Evolutionary conservation across 805 yeast species (phyloP), one percentile per base, ranked within the genome.

Genomic region (Candida saitoana): DNA sequence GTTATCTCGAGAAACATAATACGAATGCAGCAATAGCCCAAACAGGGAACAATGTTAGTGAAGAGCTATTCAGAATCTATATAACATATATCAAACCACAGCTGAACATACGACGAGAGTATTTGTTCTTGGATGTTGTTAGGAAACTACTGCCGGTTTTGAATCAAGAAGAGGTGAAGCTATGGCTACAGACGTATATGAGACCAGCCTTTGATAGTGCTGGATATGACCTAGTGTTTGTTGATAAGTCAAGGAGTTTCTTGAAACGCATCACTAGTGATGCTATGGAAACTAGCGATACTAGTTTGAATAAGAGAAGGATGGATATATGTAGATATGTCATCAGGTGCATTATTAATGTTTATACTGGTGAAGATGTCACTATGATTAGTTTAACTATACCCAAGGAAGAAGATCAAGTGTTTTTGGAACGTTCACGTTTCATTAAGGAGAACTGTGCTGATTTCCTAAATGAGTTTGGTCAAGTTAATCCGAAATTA

Each of bases 131-230:
- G 18, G 67, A 65, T 36, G 52, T 70, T 1, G 58, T 74, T n/a
- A 52, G 49, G 2, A 54, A 54, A 22, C 47, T 73, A 11, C 54
- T 60, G 40, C 64, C 67, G 1, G 38, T 52, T 6, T 55, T 70
- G 3, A 53, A 51, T 19, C 52, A 53, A 8, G 57, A 60, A 8
- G 69, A 64, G 30, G 54, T 75, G 7, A 47, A 54, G 17, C 55
- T 64, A 31, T 82, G 87, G 86, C 63, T 77, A 37, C 59, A 63
- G 20, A 63, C 72, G 27, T 72, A 77, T 44, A 51, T 71, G 9
- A 62, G 62, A 9, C 75, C 77, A 0, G 80, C 84, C 0, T 61
- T 80, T 3, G 82, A 81, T 49, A 76, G 84, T 27, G 80, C 83
- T 0, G 82, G 85, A 2, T 63, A 60, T 40, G 70, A 66, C 41